These are phyloP conservation scores for Zarea fungicola DNA, from an alignment of 2,329 filamentous ascomycete genomes.

Conservation along the genomic window DNA sequence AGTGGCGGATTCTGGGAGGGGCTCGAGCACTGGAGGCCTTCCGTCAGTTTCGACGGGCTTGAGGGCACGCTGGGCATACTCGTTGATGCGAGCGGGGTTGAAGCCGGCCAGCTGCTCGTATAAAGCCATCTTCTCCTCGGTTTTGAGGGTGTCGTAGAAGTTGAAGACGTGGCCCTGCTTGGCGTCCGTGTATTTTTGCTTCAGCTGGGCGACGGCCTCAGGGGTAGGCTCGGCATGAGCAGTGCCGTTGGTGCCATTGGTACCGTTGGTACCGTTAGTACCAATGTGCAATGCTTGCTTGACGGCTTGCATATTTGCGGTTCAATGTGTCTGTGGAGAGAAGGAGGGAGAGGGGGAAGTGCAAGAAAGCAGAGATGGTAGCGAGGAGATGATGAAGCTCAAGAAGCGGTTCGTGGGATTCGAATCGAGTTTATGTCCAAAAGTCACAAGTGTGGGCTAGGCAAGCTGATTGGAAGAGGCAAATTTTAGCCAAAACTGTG, in stretches of 20 bases:
- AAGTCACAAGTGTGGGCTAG: slow-evolving; percentile 4
- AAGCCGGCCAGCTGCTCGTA: slow-evolving; percentile 78
- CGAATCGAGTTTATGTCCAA: neutral
- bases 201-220: slow-evolving; percentile 63
- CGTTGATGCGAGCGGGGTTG: slow-evolving; percentile 82
- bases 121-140: slow-evolving; percentile 68
- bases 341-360: slow-evolving; percentile 9
- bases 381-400: neutral
- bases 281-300: slow-evolving; percentile 37
- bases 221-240: slow-evolving; percentile 50
- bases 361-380: neutral
- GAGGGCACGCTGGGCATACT: slow-evolving; percentile 75
- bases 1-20: slow-evolving; percentile 77
- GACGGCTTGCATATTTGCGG: slow-evolving; percentile 37
- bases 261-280: slow-evolving; percentile 30
- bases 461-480: neutral
- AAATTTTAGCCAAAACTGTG: neutral
- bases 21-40: slow-evolving; percentile 62
- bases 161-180: slow-evolving; percentile 76
- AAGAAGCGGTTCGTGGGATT: too few species aligned
- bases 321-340: slow-evolving; percentile 10
- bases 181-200: slow-evolving; percentile 67
- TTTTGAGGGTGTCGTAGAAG: slow-evolving; percentile 73
- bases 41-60: slow-evolving; percentile 65
- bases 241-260: slow-evolving; percentile 22